Base-by-base conservation (phyloP, 257 asterid species). In the Cruciata laevipes region DNA sequence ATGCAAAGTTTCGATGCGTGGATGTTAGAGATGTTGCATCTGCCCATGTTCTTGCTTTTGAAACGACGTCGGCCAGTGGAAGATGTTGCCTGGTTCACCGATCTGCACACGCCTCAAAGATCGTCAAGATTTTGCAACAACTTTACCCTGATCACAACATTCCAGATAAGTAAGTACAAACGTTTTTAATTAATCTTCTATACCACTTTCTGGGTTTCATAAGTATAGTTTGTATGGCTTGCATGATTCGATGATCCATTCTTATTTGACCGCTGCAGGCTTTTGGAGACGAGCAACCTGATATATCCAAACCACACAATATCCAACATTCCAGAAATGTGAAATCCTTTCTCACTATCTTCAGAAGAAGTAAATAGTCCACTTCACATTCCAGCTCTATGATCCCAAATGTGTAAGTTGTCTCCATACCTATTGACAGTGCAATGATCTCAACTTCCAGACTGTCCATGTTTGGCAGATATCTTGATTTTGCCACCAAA, bases 31-130 rank as follows among this genome's bases (percentile, higher is more conserved):
- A 89, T 73, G 95, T 87, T 35, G 95, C 92, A 7, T 27, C 73
- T 47, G 95, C 96, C 17, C 96, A 87, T 62, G 71, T 87, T 82
- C 69, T 82, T 6, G 95, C 92, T 23, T 82, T 61, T 42, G 92
- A 89, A 74, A 81, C 75, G 65, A 79, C 88, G 6, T 47, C n/a
- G 27, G 31, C 33, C 14, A 21, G 17, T 11, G 31, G 96, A 55
- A 83, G 96, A 71, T 87, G 85, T 18, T 83, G 79, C 51, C 3
- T 75, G 71, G 87, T 82, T 35, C 87, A 80, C 73, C 77, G 79
- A 7, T 68, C 72, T 52, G 81, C 80, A 33, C 92, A 82, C 71
- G 51, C 25, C 52, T 83, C 86, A 0, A 85, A 87, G 53, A 32
- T 78, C 16, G 78, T 83, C 72, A 75, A 78, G 61, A 79, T 74